Evolutionary conservation across 768 basidiomycete genomes (phyloP).

Genomic region (Collybiopsis luxurians): DNA sequence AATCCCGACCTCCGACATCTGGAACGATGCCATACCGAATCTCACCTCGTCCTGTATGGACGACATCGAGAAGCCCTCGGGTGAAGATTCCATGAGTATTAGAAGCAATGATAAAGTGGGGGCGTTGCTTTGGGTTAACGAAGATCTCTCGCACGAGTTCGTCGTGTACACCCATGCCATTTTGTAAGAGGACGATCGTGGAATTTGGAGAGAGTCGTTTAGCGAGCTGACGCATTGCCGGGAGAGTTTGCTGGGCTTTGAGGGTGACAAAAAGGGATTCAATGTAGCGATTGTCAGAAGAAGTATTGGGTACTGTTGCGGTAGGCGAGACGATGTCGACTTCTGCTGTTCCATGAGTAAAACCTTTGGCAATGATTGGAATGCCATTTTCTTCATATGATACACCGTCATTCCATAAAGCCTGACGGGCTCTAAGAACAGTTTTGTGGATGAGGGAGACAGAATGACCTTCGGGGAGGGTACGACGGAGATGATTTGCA

Average conservation of each 20-base stretch:
- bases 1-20: slow-evolving; percentile 60
- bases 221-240: slow-evolving; percentile 54
- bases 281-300: slow-evolving; percentile 38
- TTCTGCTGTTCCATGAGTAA: slow-evolving; percentile 25
- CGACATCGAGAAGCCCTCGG: slow-evolving; percentile 49
- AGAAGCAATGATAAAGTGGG: slow-evolving; percentile 81
- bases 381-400: slow-evolving; percentile 54
- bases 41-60: slow-evolving; percentile 68
- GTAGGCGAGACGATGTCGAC: slow-evolving; percentile 52
- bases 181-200: slow-evolving; percentile 91
- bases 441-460: slow-evolving; percentile 72
- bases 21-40: slow-evolving; percentile 81
- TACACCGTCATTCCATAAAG: slow-evolving; percentile 28
- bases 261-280: slow-evolving; percentile 80
- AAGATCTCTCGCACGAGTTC: slow-evolving; percentile 65
- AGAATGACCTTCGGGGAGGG: slow-evolving; percentile 46
- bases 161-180: slow-evolving; percentile 94
- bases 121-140: slow-evolving; percentile 67
- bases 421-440: slow-evolving; percentile 31
- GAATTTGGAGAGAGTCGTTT: slow-evolving; percentile 62
- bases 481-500: slow-evolving; percentile 71
- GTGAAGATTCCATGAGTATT: slow-evolving; percentile 79
- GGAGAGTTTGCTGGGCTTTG: slow-evolving; percentile 67
- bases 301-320: background rate
- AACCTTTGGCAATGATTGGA: slow-evolving; percentile 38